Conservation (phyloP, 495 filamentous ascomycete genomes). For the Neurospora sp. region DNA sequence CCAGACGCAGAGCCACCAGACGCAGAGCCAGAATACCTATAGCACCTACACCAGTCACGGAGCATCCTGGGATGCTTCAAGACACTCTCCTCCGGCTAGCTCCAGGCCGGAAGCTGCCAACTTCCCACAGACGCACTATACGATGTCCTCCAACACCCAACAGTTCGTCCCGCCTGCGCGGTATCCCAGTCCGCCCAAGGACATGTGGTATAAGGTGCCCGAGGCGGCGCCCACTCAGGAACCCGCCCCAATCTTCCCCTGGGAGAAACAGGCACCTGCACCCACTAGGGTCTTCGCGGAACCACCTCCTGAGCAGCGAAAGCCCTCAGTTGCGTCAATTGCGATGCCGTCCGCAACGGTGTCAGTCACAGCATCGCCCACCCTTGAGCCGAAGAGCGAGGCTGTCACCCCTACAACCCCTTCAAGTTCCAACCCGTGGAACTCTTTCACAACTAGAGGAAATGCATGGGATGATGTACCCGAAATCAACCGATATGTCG, state of each 20-base stretch:
- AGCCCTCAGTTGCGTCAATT: constrained; percentile 12
- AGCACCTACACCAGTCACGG: not conserved
- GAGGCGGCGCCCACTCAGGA: constrained; percentile 45
- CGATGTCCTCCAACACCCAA: constrained; percentile 59
- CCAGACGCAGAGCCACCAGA: constrained; percentile 15
- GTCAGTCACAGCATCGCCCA: constrained; percentile 27
- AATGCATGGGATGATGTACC: constrained; percentile 89
- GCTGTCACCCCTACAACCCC: constrained; percentile 33
- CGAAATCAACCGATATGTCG: constrained; percentile 71
- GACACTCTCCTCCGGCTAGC: constrained; percentile 61
- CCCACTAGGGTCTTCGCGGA: constrained; percentile 67
- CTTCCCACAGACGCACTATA: constrained; percentile 61
- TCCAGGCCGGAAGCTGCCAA: constrained; percentile 70
- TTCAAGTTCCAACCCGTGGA: constrained; percentile 43
- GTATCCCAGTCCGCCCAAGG: constrained; percentile 73
- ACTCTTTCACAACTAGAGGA: constrained; percentile 43
- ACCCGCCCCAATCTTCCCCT: constrained; percentile 69
- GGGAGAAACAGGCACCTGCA: constrained; percentile 57
- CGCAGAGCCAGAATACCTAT: not conserved
- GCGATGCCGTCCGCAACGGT: constrained; percentile 15
- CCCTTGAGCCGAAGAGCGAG: constrained; percentile 27
- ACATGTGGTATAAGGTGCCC: constrained; percentile 72
- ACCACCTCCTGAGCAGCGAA: constrained; percentile 17
- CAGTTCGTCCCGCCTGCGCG: constrained; percentile 64
- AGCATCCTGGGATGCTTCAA: constrained; percentile 19